Conservation (phyloP, 2,329 filamentous ascomycete species). For the Aspergillus caelatus region DNA sequence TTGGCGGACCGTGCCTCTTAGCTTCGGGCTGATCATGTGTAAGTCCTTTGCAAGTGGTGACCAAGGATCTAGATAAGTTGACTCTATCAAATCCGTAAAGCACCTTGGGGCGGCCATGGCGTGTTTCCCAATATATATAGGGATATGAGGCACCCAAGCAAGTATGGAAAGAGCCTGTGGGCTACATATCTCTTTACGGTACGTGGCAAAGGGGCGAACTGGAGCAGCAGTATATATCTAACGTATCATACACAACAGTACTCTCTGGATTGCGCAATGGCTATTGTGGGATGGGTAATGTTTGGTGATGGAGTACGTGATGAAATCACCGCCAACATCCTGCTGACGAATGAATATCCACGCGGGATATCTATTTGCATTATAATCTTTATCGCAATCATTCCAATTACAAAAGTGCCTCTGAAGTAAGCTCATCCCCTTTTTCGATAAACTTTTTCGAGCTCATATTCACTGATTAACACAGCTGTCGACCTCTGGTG, state of each 20-base stretch:
- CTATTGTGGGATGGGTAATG: constrained; percentile 86
- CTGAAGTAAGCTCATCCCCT: constrained; percentile 60
- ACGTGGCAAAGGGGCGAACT: constrained; percentile 38
- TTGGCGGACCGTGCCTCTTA: constrained; percentile 84
- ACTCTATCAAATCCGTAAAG: constrained; percentile 27
- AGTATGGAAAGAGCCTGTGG: constrained; percentile 74
- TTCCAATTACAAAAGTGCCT: constrained; percentile 93
- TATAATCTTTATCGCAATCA: constrained; percentile 85
- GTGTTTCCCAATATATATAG: constrained; percentile 85
- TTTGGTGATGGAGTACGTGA: constrained; percentile 88
- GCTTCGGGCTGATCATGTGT: constrained; percentile 87
- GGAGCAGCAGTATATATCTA: constrained; percentile 4
- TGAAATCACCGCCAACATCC: constrained; percentile 88
- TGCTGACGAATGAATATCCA: constrained; percentile 75
- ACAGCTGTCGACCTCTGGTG: constrained; percentile 77
- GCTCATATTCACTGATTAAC: constrained; percentile 23
- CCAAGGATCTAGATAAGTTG: not conserved
- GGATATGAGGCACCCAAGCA: constrained; percentile 79
- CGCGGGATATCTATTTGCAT: constrained; percentile 73
- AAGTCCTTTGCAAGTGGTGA: constrained; percentile 23
- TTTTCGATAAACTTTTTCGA: not conserved
- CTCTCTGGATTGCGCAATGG: constrained; percentile 77
- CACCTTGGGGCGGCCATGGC: constrained; percentile 70
- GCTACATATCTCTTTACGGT: constrained; percentile 85
- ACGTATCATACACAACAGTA: constrained; percentile 54